Evolutionary conservation across 768 basidiomycete genomes (phyloP), one percentile per base, ranked within the genome.

Genomic region (Lactifluus volemus): DNA sequence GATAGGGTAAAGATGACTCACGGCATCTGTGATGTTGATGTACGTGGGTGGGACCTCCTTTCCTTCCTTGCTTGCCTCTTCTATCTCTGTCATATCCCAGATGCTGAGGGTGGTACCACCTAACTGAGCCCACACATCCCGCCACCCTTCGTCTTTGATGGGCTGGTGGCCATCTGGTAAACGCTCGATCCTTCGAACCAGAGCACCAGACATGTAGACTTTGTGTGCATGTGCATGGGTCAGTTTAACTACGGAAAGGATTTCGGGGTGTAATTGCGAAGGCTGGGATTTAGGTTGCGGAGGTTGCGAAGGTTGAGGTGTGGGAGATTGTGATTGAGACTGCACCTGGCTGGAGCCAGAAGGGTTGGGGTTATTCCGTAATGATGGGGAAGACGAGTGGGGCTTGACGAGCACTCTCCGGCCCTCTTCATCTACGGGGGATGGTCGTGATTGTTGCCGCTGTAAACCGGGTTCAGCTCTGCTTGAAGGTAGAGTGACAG

Each of bases 11-110:
- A 48, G 32, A n/a, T 53, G 60, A 82, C 90, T 73, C 70, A 92
- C 89, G 49, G 89, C 88, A 74, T 95, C 93, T 4, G 89, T 92
- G 49, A 87, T 82, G 71, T 95, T 95, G 68, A 92, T 79, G 72
- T 94, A 95, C 1, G 83, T 78, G 6, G 92, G 92, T 14, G 92
- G 92, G 1, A 92, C 90, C 74, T 94, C 88, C 64, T 73, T 83
- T 15, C 89, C 89, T 67, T 84, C 77, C 67, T 81, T 84, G 66
- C 84, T 91, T 2, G 92, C 92, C 69, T 87, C 88, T 64, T 92
- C 85, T 58, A 95, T 85, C 67, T 87, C 83, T 68, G 81, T 84
- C 88, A 94, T 93, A 70, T 92, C 90, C 92, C 92, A 95, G 47
- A 93, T 79, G 67, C 89, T 92, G 67, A 95, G 79, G 21, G 89